A percentile compares a stretch with the other conserved stretches of the same genome.
These are phyloP conservation scores for Coffea humblotiana DNA, from an alignment of 305 asterid genomes.

Conservation along the genomic window DNA sequence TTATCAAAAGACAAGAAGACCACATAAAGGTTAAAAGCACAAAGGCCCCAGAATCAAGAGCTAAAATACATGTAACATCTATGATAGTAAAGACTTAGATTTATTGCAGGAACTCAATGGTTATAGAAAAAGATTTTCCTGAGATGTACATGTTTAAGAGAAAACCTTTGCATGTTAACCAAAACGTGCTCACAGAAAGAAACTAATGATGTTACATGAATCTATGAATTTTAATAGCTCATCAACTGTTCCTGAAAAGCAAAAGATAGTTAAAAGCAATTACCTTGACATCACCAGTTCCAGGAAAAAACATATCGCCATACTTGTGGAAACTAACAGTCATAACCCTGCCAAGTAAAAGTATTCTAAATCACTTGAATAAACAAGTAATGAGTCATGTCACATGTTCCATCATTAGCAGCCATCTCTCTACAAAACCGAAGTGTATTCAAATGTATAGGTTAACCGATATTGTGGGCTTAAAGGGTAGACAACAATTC, in stretches of 20 bases:
- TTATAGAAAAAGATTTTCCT: background rate
- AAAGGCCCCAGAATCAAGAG: too few species aligned
- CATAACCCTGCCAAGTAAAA: constrained; percentile 81
- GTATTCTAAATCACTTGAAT: constrained; percentile 12
- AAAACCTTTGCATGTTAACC: background rate
- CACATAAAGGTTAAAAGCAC: too few species aligned
- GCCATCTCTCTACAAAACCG: background rate
- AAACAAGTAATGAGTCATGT: background rate
- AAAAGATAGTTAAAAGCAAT: constrained; percentile 25
- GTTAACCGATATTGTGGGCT: background rate
- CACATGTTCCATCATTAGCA: background rate
- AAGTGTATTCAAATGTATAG: background rate
- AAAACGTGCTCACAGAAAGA: background rate
- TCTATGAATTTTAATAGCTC: background rate
- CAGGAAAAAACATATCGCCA: constrained; percentile 96
- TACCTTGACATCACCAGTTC: constrained; percentile 98
- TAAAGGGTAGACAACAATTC: background rate
- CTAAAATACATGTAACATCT: too few species aligned
- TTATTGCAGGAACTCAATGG: background rate
- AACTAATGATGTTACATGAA: background rate
- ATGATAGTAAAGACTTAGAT: background rate
- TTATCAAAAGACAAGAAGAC: too few species aligned
- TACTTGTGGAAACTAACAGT: constrained; percentile 99
- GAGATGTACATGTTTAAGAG: background rate
- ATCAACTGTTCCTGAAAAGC: constrained; percentile 9